A percentile compares a stretch with the other conserved stretches of the same genome.
Evolutionary conservation across 1,284 basidiomycete species (phyloP).

Genomic region (Ganoderma lingzhi): DNA sequence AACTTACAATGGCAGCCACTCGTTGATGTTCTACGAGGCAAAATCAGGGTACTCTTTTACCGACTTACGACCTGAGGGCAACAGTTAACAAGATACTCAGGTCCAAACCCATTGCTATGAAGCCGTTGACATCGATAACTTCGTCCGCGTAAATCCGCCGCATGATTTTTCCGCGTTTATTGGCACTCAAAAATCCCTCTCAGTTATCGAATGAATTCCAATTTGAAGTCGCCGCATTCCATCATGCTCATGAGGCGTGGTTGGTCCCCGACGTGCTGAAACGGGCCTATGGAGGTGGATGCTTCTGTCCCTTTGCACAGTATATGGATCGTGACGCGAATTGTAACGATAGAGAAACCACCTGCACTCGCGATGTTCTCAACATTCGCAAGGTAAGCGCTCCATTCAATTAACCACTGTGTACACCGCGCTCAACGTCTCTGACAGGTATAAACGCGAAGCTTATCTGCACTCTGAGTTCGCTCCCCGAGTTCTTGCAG

Average conservation of each 20-base stretch:
- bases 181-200: not conserved
- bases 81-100: conserved; percentile 37
- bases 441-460: conserved; percentile 75
- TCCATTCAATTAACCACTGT: not conserved
- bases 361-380: conserved; percentile 69
- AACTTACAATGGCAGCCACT: conserved; percentile 84
- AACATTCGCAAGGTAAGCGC: conserved; percentile 48
- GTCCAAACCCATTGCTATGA: conserved; percentile 80
- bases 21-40: conserved; percentile 83
- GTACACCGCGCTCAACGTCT: conserved; percentile 11
- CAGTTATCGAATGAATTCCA: conserved; percentile 55
- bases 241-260: conserved; percentile 68
- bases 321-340: not conserved
- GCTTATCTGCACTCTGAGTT: conserved; percentile 83
- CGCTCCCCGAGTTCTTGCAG: conserved; percentile 75
- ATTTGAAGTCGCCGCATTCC: conserved; percentile 60
- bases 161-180: not conserved
- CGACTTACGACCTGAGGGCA: not conserved
- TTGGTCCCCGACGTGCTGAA: conserved; percentile 63
- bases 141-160: conserved; percentile 58
- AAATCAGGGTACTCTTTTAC: conserved; percentile 60
- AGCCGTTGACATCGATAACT: conserved; percentile 79
- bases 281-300: conserved; percentile 57
- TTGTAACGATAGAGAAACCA: conserved; percentile 40
- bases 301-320: not conserved